phyloP scores from a whole-genome alignment of 805 yeast genomes.

The Candida succiphila region DNA sequence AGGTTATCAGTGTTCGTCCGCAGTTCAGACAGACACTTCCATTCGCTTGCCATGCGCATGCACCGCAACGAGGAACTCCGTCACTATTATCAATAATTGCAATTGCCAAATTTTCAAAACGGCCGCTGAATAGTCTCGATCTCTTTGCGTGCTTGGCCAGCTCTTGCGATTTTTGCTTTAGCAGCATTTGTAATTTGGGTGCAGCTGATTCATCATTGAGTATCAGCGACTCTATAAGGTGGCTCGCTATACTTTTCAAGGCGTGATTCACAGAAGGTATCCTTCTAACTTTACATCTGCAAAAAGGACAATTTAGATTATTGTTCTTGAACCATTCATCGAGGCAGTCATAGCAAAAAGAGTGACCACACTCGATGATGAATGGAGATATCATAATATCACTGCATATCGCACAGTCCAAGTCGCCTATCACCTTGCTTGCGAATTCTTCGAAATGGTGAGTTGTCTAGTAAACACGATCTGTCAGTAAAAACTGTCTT shows the following conservation, averaged over 20 bases:
- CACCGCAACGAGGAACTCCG: slow-evolving; percentile 65
- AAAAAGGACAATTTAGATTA: slow-evolving; percentile 58
- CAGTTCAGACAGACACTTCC: slow-evolving; percentile 63
- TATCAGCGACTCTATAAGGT: slow-evolving; percentile 29
- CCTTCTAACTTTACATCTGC: slow-evolving; percentile 38
- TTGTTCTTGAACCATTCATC: slow-evolving; percentile 50
- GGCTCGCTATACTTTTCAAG: slow-evolving; percentile 34
- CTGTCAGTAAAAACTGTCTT: too few relatives aligned
- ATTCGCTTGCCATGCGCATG: slow-evolving; percentile 74
- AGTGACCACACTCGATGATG: slow-evolving; percentile 56
- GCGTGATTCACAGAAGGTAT: slow-evolving; percentile 46
- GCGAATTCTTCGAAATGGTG: too few relatives aligned
- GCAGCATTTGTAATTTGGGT: slow-evolving; percentile 11
- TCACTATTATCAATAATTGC: slow-evolving; percentile 54
- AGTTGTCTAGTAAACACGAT: too few relatives aligned
- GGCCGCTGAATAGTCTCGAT: slow-evolving; percentile 34
- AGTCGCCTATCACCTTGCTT: not conserved
- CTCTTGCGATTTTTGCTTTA: too few relatives aligned
- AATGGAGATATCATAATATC: slow-evolving; percentile 62
- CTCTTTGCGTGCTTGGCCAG: slow-evolving; percentile 19
- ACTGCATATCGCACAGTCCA: slow-evolving; percentile 59
- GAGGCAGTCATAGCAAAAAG: slow-evolving; percentile 63
- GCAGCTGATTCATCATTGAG: slow-evolving; percentile 14
- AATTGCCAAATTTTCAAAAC: slow-evolving; percentile 37
- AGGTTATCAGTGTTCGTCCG: slow-evolving; percentile 21